phyloP scores from a whole-genome alignment of 345 rosid genomes.

The Syzygium aromaticum region DNA sequence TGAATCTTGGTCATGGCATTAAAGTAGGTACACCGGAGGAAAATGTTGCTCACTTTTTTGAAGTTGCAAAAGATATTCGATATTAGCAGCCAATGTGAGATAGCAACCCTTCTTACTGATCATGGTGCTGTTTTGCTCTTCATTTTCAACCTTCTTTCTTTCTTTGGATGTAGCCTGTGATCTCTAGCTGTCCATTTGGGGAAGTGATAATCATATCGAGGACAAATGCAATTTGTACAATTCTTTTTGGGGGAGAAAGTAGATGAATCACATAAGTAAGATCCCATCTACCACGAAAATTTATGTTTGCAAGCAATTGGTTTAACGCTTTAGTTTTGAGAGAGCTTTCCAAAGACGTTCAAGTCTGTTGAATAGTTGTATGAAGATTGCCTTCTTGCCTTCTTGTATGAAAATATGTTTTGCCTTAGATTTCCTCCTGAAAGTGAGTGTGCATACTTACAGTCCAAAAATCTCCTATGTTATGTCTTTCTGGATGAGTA shows the following conservation, averaged over 20 bases:
- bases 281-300: not conserved
- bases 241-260: not conserved
- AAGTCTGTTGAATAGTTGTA: not conserved
- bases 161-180: not conserved
- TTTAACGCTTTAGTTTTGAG: not conserved
- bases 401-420: not conserved
- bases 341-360: not conserved
- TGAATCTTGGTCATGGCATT: constrained; percentile 95
- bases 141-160: not conserved
- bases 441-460: not conserved
- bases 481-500: not conserved
- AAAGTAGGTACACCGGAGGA: constrained; percentile 93
- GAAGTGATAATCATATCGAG: not conserved
- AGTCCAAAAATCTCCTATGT: not conserved
- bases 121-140: not conserved
- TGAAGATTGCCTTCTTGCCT: not conserved
- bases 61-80: constrained; percentile 74
- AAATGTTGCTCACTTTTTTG: constrained; percentile 90
- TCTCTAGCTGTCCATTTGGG: not conserved
- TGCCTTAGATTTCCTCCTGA: not conserved
- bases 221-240: not conserved
- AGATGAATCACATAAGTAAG: not conserved
- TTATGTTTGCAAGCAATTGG: not conserved
- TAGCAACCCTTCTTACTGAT: not conserved
- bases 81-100: constrained; percentile 23